Evolutionary conservation across 768 basidiomycete genomes (phyloP).

Genomic region (Plicaturopsis crispa): DNA sequence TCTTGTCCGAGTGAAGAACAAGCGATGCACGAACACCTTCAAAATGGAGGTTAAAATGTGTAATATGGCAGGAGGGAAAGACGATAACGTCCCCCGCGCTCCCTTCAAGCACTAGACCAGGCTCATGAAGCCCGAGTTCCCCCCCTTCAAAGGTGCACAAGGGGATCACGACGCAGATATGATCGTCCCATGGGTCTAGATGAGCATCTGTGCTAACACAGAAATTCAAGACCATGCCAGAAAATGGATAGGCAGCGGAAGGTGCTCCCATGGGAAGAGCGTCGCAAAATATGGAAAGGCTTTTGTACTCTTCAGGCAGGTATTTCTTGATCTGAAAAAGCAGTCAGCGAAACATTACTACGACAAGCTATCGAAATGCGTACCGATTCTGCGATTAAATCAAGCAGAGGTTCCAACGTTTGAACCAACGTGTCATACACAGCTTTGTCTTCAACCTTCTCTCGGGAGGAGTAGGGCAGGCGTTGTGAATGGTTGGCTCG

Average conservation of each 20-base stretch:
- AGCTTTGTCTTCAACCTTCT: too few relatives aligned
- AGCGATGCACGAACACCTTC: conserved; percentile 13
- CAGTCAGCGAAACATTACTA: neutral
- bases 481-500: neutral
- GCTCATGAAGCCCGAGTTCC: conserved; percentile 15
- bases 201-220: conserved; percentile 15
- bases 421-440: too few relatives aligned
- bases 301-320: conserved; percentile 8
- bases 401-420: too few relatives aligned
- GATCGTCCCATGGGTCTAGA: conserved; percentile 12
- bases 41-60: conserved; percentile 17
- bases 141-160: conserved; percentile 17
- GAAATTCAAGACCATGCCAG: conserved; percentile 17
- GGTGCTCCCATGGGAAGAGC: conserved; percentile 8
- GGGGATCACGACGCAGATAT: conserved; percentile 17
- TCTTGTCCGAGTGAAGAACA: conserved; percentile 16
- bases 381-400: neutral
- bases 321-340: neutral
- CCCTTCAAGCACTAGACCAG: conserved; percentile 15
- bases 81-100: conserved; percentile 13
- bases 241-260: conserved; percentile 14
- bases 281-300: conserved; percentile 7
- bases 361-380: neutral
- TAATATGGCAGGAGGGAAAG: conserved; percentile 11
- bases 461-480: neutral